Evolutionary conservation across 495 filamentous ascomycete species (phyloP), one percentile per base, ranked within the genome.

Genomic region (Neurospora tetrasperma): DNA sequence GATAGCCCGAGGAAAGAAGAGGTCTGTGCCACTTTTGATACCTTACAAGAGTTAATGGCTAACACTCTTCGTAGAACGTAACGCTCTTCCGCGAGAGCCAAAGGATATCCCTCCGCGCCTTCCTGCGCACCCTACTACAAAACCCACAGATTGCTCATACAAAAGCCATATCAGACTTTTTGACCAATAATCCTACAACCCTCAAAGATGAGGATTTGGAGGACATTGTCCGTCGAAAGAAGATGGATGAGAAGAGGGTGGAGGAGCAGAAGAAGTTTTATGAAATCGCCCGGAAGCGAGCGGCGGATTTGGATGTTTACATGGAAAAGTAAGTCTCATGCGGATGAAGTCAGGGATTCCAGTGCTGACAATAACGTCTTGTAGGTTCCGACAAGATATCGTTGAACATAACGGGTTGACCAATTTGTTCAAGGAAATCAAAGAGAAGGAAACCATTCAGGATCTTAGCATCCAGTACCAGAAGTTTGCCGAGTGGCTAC

Each of bases 401-500:
- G 82, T 89, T 43, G 86, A 89, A 72, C 83, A 81, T 41, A 89
- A 98, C 83, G 96, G 96, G 11, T 85, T 99, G 71, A 96, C 95
- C 2, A 96, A 93, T 79, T 89, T 99, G 27, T 97, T 99, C 81
- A 85, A 90, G 72, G 96, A 98, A 80, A 96, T 99, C 79, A 90
- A 90, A 73, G 90, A 92, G 70, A 98, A 98, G 83, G 82, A 91
- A 48, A 92, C 86, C 18, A 93, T 99, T 69, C 87, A 89, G 74
- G 94, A 98, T 75, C 87, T 99, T 31, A 94, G 91, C 76, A 88
- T 96, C 39, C 94, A 98, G 79, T 99, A 98, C 80, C 92, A 96
- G 77, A 98, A 98, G 78, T 99, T 99, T 78, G 95, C 95, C 39
- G 96, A 99, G 81, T 99, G 96, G 96, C 85, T 98, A 69, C 90